Evolutionary conservation across 1,139 yeast species (phyloP).

Genomic region (Candida sojae): DNA sequence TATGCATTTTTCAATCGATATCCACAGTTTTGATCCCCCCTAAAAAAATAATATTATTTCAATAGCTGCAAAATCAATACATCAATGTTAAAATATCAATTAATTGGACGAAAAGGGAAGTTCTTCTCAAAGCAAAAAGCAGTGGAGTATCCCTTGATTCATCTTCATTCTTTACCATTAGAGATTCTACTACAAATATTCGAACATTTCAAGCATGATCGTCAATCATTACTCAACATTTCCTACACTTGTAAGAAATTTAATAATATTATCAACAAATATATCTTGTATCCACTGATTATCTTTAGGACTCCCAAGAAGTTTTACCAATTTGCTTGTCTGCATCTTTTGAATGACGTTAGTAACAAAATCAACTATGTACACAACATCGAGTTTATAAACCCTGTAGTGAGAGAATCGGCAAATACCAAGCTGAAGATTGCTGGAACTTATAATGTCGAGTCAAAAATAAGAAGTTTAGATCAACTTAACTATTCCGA

Average conservation of each 20-base stretch:
- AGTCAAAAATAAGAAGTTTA: constrained; percentile 19
- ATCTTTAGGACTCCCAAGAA: constrained; percentile 24
- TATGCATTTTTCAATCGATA: not conserved
- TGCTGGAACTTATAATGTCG: constrained; percentile 42
- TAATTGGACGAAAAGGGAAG: constrained; percentile 35
- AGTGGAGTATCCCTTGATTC: constrained; percentile 26
- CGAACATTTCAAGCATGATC: constrained; percentile 19
- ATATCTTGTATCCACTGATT: constrained; percentile 36
- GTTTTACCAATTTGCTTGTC: constrained; percentile 34
- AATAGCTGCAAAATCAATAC: too few species aligned
- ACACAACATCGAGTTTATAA: constrained; percentile 25
- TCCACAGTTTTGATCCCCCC: too few species aligned
- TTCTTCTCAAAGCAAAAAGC: constrained; percentile 4
- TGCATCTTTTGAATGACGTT: constrained; percentile 20
- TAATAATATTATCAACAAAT: constrained; percentile 34
- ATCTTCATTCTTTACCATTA: constrained; percentile 41
- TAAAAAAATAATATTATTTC: too few species aligned
- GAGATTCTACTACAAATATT: constrained; percentile 43
- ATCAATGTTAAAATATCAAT: constrained; percentile 32
- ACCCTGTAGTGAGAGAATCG: constrained; percentile 34
- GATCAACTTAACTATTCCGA: constrained; percentile 25
- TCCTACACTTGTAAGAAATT: constrained; percentile 40
- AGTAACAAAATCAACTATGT: constrained; percentile 36
- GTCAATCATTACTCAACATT: constrained; percentile 22
- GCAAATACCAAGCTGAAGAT: constrained; percentile 29